Conservation (phyloP, 2,329 filamentous ascomycete species). For the Aspergillus japonicus region DNA sequence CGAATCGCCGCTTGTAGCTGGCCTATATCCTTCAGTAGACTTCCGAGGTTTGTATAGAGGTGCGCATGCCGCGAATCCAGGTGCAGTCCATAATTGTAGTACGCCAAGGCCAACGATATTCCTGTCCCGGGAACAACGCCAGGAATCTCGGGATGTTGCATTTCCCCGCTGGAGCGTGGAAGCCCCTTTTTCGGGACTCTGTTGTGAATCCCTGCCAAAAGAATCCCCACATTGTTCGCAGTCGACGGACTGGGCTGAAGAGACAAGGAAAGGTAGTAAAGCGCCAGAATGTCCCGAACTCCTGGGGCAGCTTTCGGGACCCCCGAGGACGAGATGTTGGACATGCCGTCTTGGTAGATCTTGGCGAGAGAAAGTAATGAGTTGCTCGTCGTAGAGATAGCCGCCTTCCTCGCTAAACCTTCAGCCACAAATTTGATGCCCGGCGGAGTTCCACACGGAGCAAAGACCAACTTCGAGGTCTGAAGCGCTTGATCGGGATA, state of each 20-base stretch:
- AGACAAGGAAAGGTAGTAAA: slow-evolving; percentile 94
- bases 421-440: slow-evolving; percentile 72
- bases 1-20: slow-evolving; percentile 87
- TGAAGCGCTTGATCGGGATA: slow-evolving; percentile 79
- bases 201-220: slow-evolving; percentile 92
- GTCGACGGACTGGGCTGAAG: slow-evolving; percentile 95
- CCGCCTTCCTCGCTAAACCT: slow-evolving; percentile 71
- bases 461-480: slow-evolving; percentile 81
- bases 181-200: slow-evolving; percentile 45
- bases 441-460: slow-evolving; percentile 71
- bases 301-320: slow-evolving; percentile 65
- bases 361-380: slow-evolving; percentile 91
- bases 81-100: slow-evolving; percentile 90
- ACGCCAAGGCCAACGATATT: slow-evolving; percentile 80
- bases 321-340: slow-evolving; percentile 62
- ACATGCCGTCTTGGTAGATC: slow-evolving; percentile 96
- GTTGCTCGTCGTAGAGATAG: slow-evolving; percentile 91
- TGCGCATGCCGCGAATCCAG: slow-evolving; percentile 90
- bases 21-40: slow-evolving; percentile 91
- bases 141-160: slow-evolving; percentile 58
- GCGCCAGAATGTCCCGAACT: slow-evolving; percentile 85
- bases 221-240: slow-evolving; percentile 95
- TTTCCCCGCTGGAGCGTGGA: slow-evolving; percentile 35
- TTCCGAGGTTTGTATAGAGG: slow-evolving; percentile 93
- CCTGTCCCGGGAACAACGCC: slow-evolving; percentile 84